Base-by-base conservation (phyloP, 2,329 filamentous ascomycete species). In the Verticillium longisporum region DNA sequence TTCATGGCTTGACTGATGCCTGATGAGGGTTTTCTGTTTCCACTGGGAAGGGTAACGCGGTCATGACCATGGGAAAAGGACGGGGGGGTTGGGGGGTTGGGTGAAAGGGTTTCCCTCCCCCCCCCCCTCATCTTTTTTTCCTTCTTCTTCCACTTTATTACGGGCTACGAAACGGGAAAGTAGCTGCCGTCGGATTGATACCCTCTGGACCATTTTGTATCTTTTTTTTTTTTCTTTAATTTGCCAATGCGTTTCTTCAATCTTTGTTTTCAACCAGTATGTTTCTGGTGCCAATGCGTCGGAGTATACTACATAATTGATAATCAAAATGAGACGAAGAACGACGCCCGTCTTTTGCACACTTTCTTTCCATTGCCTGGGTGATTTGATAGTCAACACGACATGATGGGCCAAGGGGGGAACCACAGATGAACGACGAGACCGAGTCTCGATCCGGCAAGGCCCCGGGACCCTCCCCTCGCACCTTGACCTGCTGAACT, bases 121-220 rank as follows among this genome's bases (percentile, higher is more conserved):
- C 21, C 13, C n/a, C n/a, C 6, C 45, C 21, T 13, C 15, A 18
- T 3, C 21, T 26, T 13, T 26, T 13, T 53, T 21, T 53, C 11
- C 18, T 26, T 4, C 18, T 53, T 45, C 18, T n/a, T 31, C 26
- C 34, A 36, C 34, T 36, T 53, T 53, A 10, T 53, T 11, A 36
- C 9, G 21, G n/a, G 45, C 45, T 53, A 18, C 45, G 18, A 21
- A 53, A 18, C 45, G 45, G 26, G 26, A 31, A 31, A 18, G 21
- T 18, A 53, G 45, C 18, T 21, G 45, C 45, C 21, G 45, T 53
- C 18, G 56, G 41, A 58, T 58, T 58, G 56, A 58, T 58, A 58
- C 56, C 56, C 56, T 58, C 21, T 58, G 21, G 21, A 45, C 7
- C 31, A 41, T 50, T 50, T 21, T 15, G 6, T 50, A 6, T 53